Evolutionary conservation across 2,329 filamentous ascomycete species (phyloP).

Genomic region (Zymoseptoria crescenta): DNA sequence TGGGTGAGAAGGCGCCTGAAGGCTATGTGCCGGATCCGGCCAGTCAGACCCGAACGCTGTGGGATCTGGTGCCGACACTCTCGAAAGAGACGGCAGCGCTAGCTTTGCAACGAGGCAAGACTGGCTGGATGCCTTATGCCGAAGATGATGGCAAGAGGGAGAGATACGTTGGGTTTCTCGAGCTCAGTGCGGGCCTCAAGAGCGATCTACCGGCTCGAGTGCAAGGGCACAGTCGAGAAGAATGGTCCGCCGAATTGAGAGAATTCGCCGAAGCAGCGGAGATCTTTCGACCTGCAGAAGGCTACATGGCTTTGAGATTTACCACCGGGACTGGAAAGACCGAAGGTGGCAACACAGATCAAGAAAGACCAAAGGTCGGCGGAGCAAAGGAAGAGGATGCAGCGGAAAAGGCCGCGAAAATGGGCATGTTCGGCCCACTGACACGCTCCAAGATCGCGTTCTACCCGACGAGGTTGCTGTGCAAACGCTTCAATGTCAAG

Average conservation of each 20-base stretch:
- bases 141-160: constrained; percentile 70
- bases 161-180: constrained; percentile 77
- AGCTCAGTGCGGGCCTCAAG: constrained; percentile 60
- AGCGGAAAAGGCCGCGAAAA: constrained; percentile 73
- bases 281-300: constrained; percentile 87
- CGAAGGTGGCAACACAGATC: background rate
- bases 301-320: constrained; percentile 88
- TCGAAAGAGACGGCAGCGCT: constrained; percentile 37
- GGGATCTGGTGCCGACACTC: constrained; percentile 40
- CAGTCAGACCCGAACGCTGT: constrained; percentile 50
- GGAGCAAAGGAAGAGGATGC: constrained; percentile 58
- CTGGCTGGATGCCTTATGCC: constrained; percentile 72
- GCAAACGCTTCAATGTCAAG: constrained; percentile 87
- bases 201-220: constrained; percentile 51
- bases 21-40: constrained; percentile 57
- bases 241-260: constrained; percentile 70
- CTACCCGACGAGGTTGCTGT: constrained; percentile 74
- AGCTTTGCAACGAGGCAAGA: constrained; percentile 42
- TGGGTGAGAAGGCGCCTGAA: constrained; percentile 62
- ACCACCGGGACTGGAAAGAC: constrained; percentile 56
- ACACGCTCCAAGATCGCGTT: constrained; percentile 67
- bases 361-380: constrained; percentile 15
- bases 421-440: constrained; percentile 89
- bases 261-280: constrained; percentile 68
- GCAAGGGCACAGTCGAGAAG: constrained; percentile 50